These are phyloP conservation scores for Globisporangium barbulae DNA, from an alignment of 352 stramenopile genomes.

Conservation along the genomic window DNA sequence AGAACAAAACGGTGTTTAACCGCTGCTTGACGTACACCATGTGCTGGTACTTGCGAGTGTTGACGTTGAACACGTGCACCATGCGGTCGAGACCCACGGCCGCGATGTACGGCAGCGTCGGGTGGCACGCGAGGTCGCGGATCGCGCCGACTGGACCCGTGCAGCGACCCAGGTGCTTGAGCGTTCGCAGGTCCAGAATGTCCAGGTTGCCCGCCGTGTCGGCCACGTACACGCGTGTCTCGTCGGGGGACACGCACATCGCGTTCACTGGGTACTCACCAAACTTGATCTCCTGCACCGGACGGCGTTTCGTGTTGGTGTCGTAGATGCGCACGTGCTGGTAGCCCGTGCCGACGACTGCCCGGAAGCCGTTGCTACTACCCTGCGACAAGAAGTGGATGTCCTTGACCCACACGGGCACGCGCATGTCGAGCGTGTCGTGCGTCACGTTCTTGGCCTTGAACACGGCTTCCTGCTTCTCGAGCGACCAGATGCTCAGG, in stretches of 20 bases:
- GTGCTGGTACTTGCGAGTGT: conserved; percentile 71
- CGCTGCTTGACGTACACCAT: conserved; percentile 84
- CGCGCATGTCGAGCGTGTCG: conserved; percentile 85
- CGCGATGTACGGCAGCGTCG: conserved; percentile 87
- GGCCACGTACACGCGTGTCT: conserved; percentile 79
- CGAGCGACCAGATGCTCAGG: conserved; percentile 76
- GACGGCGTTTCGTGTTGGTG: conserved; percentile 80
- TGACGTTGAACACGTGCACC: conserved; percentile 91
- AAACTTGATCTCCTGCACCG: conserved; percentile 68
- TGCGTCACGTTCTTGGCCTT: conserved; percentile 85
- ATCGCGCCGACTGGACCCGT: conserved; percentile 90
- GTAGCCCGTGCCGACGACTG: conserved; percentile 76
- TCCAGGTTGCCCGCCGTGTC: conserved; percentile 90
- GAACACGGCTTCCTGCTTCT: conserved; percentile 75
- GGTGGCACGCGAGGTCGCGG: conserved; percentile 86
- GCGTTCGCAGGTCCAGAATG: conserved; percentile 85
- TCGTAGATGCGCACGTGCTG: conserved; percentile 86
- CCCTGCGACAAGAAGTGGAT: conserved; percentile 58
- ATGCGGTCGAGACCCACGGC: conserved; percentile 93
- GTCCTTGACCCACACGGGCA: conserved; percentile 89
- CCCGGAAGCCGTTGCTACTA: conserved; percentile 63
- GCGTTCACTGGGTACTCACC: conserved; percentile 76
- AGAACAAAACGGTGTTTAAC: conserved; percentile 91
- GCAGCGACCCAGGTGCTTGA: conserved; percentile 85
- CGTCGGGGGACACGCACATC: conserved; percentile 63